Evolutionary conservation across 768 basidiomycete species (phyloP).

Genomic region (Mycena vitilis): DNA sequence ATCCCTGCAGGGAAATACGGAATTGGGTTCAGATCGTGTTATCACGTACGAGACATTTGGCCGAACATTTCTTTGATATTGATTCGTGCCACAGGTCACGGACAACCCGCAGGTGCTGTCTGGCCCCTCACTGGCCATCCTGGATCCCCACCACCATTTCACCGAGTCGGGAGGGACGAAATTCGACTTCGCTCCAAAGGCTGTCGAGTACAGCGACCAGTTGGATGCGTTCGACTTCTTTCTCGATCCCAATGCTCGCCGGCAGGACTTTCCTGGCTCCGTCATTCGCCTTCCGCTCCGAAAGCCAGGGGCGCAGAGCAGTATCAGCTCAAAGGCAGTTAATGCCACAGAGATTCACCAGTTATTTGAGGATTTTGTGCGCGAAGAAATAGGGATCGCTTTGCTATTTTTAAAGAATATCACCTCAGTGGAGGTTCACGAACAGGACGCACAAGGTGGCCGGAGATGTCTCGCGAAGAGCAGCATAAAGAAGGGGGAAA

Average conservation of each 20-base stretch:
- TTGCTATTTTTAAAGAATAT: constrained; percentile 58
- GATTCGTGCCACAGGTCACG: constrained; percentile 49
- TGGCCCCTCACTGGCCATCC: constrained; percentile 49
- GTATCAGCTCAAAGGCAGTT: constrained; percentile 50
- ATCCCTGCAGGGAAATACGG: no score
- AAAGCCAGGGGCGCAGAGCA: constrained; percentile 39
- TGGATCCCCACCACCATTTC: constrained; percentile 55
- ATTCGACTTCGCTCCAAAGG: constrained; percentile 43
- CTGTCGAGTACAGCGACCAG: constrained; percentile 44
- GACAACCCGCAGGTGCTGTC: constrained; percentile 64
- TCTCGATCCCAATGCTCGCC: constrained; percentile 31
- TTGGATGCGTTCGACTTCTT: constrained; percentile 47
- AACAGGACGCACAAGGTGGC: constrained; percentile 47
- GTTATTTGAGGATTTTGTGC: constrained; percentile 55
- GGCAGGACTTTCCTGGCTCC: constrained; percentile 49
- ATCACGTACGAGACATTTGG: constrained; percentile 51
- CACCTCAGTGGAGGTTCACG: constrained; percentile 51
- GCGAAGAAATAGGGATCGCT: constrained; percentile 51
- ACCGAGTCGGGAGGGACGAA: constrained; percentile 45
- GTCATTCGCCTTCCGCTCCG: constrained; percentile 62
- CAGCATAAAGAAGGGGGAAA: constrained; percentile 18
- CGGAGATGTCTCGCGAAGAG: constrained; percentile 28
- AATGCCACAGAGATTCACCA: constrained; percentile 46
- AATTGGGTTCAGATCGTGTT: constrained; percentile 59
- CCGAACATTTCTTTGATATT: background rate